phyloP scores from a whole-genome alignment of 1,284 basidiomycete species.

The Malassezia nana region DNA sequence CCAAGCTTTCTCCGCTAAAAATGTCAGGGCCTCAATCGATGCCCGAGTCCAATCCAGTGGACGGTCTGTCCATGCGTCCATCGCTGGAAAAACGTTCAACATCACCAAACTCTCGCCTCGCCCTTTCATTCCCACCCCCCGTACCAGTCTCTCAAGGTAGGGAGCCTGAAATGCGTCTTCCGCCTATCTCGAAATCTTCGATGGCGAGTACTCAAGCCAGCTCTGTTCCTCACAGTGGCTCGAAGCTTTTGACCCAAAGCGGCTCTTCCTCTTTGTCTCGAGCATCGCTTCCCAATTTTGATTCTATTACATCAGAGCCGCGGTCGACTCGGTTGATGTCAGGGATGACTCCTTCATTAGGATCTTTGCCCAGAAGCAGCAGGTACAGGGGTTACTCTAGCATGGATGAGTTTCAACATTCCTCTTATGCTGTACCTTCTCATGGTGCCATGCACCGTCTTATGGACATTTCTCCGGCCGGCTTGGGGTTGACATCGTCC shows the following conservation, averaged over 20 bases:
- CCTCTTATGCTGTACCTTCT: not conserved
- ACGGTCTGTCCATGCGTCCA: not conserved
- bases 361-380: not conserved
- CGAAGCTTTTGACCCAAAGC: no score
- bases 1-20: not conserved
- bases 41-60: not conserved
- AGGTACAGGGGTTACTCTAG: not conserved
- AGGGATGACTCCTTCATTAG: not conserved
- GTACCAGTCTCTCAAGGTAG: not conserved
- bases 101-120: not conserved
- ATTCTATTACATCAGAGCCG: not conserved
- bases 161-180: not conserved
- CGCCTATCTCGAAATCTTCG: not conserved
- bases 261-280: not conserved
- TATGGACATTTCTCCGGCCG: not conserved
- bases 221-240: no score
- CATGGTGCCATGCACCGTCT: not conserved
- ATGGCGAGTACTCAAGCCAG: no score
- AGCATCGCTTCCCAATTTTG: not conserved
- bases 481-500: not conserved
- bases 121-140: not conserved
- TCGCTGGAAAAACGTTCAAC: not conserved
- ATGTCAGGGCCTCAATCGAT: not conserved
- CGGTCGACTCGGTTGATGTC: not conserved
- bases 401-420: not conserved